Conservation (phyloP, 2,329 filamentous ascomycete species). For the Cordyceps cicadae region DNA sequence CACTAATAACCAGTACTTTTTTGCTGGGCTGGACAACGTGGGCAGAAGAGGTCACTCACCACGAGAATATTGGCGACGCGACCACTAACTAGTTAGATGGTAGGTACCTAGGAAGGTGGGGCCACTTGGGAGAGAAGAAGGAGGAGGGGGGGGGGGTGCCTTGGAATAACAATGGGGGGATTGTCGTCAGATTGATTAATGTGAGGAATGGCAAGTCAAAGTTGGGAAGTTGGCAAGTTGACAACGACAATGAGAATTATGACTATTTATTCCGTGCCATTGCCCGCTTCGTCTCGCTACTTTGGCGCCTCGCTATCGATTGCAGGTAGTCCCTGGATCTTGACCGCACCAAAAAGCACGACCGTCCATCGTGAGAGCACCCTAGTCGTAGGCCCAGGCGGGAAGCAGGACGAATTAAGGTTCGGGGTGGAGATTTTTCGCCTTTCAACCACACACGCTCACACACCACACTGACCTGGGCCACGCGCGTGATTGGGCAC, state of each 20-base stretch:
- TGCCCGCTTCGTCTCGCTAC: too few species aligned
- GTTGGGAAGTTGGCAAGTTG: too few species aligned
- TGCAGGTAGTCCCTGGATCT: background rate
- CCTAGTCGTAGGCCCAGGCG: background rate
- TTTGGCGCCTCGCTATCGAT: too few species aligned
- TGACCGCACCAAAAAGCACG: background rate
- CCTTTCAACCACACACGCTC: background rate
- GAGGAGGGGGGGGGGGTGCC: background rate
- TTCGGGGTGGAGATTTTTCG: conserved; percentile 2
- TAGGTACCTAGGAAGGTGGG: background rate
- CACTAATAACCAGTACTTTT: background rate
- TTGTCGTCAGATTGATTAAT: too few species aligned
- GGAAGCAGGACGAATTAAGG: conserved; percentile 6
- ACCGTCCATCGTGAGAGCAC: background rate
- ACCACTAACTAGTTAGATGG: background rate
- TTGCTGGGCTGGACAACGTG: background rate
- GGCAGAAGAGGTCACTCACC: background rate
- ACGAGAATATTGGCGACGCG: background rate
- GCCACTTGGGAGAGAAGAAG: background rate
- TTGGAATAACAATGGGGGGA: background rate
- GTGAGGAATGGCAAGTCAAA: too few species aligned
- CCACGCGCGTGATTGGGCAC: conserved; percentile 5
- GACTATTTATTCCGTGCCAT: too few species aligned
- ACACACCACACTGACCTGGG: background rate
- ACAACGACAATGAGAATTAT: too few species aligned